Evolutionary conservation across 1,284 basidiomycete species (phyloP), one percentile per base, ranked within the genome.

Genomic region (Omphalotus olearius): DNA sequence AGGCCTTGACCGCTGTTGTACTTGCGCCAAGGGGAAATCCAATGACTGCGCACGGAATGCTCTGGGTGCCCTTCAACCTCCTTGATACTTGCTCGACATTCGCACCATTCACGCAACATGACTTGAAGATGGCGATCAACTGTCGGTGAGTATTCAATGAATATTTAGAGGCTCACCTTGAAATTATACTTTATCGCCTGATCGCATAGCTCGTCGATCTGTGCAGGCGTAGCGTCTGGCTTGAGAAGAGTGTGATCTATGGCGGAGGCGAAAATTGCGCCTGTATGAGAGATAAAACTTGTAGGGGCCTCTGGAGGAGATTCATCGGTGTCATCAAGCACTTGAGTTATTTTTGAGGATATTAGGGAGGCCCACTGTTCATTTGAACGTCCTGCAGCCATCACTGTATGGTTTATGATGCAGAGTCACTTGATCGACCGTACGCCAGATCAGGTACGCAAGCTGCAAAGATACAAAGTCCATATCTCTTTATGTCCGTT

Each of bases 171-270:
- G 39, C 58, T 44, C 45, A 73, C 76, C 64, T 75, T 77, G 64
- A 78, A 78, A n/a, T 67, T 68, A 57, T 70, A 71, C 38, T 64
- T 62, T 23, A 75, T 64, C 0, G 74, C 75, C 56, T 76, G 69
- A 47, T 72, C 69, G 51, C 74, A 76, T 2, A 78, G 67, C 25
- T 62, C 56, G 56, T 75, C 69, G 48, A 78, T 71, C 53, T 76
- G 71, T 20, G 61, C 62, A 18, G 65, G 55, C 9, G 74, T 75
- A 13, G 73, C 71, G 47, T 76, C 73, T 13, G 71, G 73, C 51
- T 74, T 75, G 23, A 78, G 64, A 38, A 79, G 64, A 0, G 71
- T 76, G 55, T 76, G 75, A 60, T 76, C 74, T 53, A 73, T 70
- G 13, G 66, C 60, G 3, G 59, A 60, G 3, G 74, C 66, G 39